Evolutionary conservation across 2,329 filamentous ascomycete species (phyloP).

Genomic region (Claviceps cyperi): DNA sequence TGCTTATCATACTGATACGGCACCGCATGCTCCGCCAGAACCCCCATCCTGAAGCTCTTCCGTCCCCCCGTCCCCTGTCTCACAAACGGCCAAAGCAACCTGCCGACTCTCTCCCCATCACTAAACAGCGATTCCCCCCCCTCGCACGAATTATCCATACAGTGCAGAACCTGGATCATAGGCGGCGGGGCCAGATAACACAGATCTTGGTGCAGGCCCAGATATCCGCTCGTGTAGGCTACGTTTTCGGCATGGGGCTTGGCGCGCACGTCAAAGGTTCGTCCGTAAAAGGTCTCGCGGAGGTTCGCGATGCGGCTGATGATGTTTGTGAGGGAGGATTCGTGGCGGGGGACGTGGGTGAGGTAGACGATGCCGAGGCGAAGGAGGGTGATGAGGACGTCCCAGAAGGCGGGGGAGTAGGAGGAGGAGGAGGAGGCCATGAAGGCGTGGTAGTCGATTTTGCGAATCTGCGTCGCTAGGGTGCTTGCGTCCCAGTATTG

Average conservation of each 20-base stretch:
- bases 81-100: constrained; percentile 17
- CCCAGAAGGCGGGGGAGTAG: constrained; percentile 33
- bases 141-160: constrained; percentile 61
- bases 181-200: constrained; percentile 73
- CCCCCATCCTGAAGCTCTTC: constrained; percentile 3
- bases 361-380: constrained; percentile 64
- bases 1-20: constrained; percentile 58
- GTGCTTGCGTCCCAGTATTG: constrained; percentile 26
- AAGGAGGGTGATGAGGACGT: constrained; percentile 47
- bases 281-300: constrained; percentile 80
- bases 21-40: constrained; percentile 19
- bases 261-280: constrained; percentile 77
- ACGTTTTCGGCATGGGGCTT: constrained; percentile 80
- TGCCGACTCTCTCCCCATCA: constrained; percentile 52
- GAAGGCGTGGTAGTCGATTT: constrained; percentile 57
- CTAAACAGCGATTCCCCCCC: constrained; percentile 82
- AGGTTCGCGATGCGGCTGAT: constrained; percentile 61
- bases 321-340: constrained; percentile 51
- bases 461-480: constrained; percentile 30
- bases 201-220: constrained; percentile 88
- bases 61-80: too few species aligned
- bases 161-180: constrained; percentile 77
- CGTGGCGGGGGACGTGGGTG: constrained; percentile 53
- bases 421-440: constrained; percentile 30
- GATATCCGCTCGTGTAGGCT: constrained; percentile 68